A percentile compares a stretch with the other conserved stretches of the same genome.
Evolutionary conservation across 2,329 filamentous ascomycete genomes (phyloP).

Genomic region (Tricladium varicosporioides): DNA sequence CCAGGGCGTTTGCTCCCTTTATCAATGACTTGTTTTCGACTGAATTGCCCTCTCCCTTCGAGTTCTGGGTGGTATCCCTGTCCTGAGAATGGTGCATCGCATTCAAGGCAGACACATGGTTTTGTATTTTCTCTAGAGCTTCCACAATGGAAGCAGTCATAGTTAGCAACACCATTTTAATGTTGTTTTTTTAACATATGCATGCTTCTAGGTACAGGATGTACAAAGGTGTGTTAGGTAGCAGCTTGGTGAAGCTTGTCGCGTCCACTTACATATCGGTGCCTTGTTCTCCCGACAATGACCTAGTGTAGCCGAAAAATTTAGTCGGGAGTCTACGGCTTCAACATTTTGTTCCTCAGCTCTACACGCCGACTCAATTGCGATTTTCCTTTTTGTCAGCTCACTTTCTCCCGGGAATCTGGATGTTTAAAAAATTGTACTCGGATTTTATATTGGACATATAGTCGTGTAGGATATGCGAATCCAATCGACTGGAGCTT

Average conservation of each 20-base stretch:
- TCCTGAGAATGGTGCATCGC: background rate
- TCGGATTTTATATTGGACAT: background rate
- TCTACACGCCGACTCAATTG: background rate
- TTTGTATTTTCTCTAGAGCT: slow-evolving; percentile 47
- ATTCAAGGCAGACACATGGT: background rate
- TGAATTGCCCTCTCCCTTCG: background rate
- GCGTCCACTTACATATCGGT: slow-evolving; percentile 13
- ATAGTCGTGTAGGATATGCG: slow-evolving; percentile 43
- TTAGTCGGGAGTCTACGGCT: slow-evolving; percentile 23
- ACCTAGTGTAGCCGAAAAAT: slow-evolving; percentile 26
- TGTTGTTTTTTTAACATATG: background rate
- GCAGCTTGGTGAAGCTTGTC: slow-evolving; percentile 18
- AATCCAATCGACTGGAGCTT: slow-evolving; percentile 50
- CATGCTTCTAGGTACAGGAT: background rate
- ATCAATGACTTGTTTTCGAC: background rate
- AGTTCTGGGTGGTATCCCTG: background rate
- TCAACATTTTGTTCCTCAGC: slow-evolving; percentile 8
- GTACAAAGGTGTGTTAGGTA: slow-evolving; percentile 7
- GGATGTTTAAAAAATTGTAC: background rate
- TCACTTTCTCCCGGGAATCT: too few species aligned
- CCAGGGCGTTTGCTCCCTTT: background rate
- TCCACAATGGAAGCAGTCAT: slow-evolving; percentile 69
- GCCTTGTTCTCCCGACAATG: slow-evolving; percentile 19
- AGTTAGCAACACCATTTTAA: slow-evolving; percentile 71
- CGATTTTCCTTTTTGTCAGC: background rate